Percentiles rank a stretch among this genome's conserved stretches.
Conservation (phyloP, 345 rosid species). For the Kandelia obovata region DNA sequence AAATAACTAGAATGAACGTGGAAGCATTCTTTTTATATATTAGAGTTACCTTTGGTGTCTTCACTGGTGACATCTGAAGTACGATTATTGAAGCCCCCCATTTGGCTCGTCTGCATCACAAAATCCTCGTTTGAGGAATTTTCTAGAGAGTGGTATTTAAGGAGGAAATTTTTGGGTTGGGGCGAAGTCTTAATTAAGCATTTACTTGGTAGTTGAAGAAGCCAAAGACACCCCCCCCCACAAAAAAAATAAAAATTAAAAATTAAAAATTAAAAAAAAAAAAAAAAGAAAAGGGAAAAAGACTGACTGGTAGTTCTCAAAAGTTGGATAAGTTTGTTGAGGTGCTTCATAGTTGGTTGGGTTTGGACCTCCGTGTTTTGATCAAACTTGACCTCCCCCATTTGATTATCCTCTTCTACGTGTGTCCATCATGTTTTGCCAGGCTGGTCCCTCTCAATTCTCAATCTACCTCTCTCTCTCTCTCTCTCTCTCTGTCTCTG, state of each 20-base stretch:
- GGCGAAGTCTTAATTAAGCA: not conserved
- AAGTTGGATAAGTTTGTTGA: constrained; percentile 23
- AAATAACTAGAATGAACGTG: not conserved
- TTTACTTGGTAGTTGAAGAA: constrained; percentile 14
- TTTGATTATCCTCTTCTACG: not conserved
- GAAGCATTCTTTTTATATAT: too few relatives aligned
- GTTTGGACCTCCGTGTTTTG: constrained; percentile 8
- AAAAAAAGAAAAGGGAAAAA: not conserved
- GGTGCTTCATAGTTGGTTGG: constrained; percentile 20
- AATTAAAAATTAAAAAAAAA: too few relatives aligned
- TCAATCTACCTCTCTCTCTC: too few relatives aligned
- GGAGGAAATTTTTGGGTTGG: not conserved
- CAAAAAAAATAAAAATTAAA: too few relatives aligned
- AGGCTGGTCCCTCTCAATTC: too few relatives aligned
- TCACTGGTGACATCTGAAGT: not conserved
- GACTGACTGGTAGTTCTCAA: constrained; percentile 27
- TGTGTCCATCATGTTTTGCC: too few relatives aligned
- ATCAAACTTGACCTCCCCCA: not conserved
- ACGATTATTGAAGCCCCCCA: constrained; percentile 10
- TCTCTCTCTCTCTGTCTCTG: too few relatives aligned
- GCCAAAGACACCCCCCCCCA: too few relatives aligned
- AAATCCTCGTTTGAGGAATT: not conserved
- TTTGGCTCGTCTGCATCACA: not conserved
- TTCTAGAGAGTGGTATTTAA: not conserved
- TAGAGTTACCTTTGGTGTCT: not conserved